phyloP scores from a whole-genome alignment of 306 rosid species.

The Castanospermum australe region DNA sequence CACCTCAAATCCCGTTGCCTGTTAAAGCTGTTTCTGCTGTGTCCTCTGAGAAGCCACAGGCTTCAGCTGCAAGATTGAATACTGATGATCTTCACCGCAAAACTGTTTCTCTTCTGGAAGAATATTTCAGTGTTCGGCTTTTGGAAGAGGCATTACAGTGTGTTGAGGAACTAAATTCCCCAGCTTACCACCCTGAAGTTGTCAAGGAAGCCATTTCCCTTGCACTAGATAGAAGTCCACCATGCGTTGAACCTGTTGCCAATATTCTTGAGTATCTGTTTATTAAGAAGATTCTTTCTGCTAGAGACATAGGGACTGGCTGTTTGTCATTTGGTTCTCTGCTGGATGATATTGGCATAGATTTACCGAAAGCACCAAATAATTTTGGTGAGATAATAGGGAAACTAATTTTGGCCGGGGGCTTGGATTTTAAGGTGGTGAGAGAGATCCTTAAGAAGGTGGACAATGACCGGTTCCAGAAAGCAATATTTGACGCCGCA shows the following conservation, averaged over 20 bases:
- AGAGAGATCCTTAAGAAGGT: slow-evolving; percentile 68
- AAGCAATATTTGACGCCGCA: slow-evolving; percentile 49
- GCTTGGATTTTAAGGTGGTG: slow-evolving; percentile 73
- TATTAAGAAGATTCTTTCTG: slow-evolving; percentile 51
- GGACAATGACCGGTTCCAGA: slow-evolving; percentile 60
- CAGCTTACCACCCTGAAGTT: slow-evolving; percentile 77
- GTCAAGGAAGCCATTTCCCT: slow-evolving; percentile 86
- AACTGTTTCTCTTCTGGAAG: slow-evolving; percentile 75
- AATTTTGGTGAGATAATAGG: slow-evolving; percentile 86
- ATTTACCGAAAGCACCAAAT: slow-evolving; percentile 80
- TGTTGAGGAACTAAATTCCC: slow-evolving; percentile 82
- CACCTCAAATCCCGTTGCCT: slow-evolving; percentile 44
- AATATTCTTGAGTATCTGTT: slow-evolving; percentile 66
- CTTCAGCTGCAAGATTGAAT: slow-evolving; percentile 49
- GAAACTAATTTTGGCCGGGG: slow-evolving; percentile 52
- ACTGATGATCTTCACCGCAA: slow-evolving; percentile 53
- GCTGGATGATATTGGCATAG: slow-evolving; percentile 75
- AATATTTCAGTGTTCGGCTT: slow-evolving; percentile 64
- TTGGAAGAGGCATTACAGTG: slow-evolving; percentile 87
- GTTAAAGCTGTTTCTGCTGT: slow-evolving; percentile 44
- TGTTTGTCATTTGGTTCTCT: slow-evolving; percentile 66
- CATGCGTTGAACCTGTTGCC: slow-evolving; percentile 60
- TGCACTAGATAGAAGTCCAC: slow-evolving; percentile 76
- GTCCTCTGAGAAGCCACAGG: slow-evolving; percentile 53
- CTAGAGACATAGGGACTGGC: slow-evolving; percentile 68